phyloP scores from a whole-genome alignment of 164 flowering plant genomes.

The Berberis thunbergii region DNA sequence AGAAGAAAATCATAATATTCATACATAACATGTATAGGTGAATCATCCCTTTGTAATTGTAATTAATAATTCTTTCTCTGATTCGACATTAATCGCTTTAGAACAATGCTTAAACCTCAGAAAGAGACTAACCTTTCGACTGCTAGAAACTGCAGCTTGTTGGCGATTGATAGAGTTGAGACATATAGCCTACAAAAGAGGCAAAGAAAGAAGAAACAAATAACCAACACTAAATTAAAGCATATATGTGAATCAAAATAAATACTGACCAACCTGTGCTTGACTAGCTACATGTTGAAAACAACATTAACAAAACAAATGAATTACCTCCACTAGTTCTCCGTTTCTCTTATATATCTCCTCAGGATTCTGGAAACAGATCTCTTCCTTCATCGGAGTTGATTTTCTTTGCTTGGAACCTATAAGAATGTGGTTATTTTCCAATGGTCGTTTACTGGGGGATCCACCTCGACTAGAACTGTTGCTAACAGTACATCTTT shows the following conservation, averaged over 20 bases:
- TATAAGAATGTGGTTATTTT: slow-evolving; percentile 24
- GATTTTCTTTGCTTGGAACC: slow-evolving; percentile 33
- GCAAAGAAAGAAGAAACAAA: slow-evolving; percentile 1
- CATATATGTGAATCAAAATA: too few species aligned
- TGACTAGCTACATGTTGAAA: background rate
- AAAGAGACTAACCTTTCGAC: slow-evolving; percentile 52
- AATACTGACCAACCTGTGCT: background rate
- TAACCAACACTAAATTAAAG: background rate
- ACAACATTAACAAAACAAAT: slow-evolving; percentile 1
- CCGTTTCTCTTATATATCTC: slow-evolving; percentile 74
- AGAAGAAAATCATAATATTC: too few species aligned
- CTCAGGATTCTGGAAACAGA: slow-evolving; percentile 49
- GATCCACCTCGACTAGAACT: slow-evolving; percentile 24
- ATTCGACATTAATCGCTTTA: background rate
- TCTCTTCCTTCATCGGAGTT: slow-evolving; percentile 16
- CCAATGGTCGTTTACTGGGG: slow-evolving; percentile 24
- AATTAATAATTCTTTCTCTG: too few species aligned
- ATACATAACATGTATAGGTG: too few species aligned
- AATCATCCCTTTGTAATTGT: too few species aligned
- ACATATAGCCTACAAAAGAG: slow-evolving; percentile 64
- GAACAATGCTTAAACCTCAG: background rate
- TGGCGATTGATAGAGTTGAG: slow-evolving; percentile 61
- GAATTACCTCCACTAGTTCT: slow-evolving; percentile 80
- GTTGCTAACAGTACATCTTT: slow-evolving; percentile 22
- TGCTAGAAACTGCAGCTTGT: slow-evolving; percentile 80